phyloP scores from a whole-genome alignment of 208 protist genomes.

The Trypanosoma caninum region DNA sequence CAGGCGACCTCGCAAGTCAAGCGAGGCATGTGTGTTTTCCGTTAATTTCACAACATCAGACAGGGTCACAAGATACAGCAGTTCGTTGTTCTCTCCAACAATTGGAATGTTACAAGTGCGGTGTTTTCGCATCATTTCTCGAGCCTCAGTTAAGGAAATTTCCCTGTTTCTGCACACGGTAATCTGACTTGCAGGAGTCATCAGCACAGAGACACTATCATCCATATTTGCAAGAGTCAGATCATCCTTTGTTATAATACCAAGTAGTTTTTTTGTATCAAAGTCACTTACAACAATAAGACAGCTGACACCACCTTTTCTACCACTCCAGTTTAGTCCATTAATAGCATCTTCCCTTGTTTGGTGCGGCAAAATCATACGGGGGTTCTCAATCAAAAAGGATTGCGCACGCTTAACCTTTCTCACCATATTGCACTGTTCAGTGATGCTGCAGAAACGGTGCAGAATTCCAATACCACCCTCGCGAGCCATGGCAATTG shows the following conservation, averaged over 20 bases:
- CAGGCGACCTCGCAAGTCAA: slow-evolving; percentile 71
- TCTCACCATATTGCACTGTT: slow-evolving; percentile 85
- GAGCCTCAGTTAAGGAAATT: slow-evolving; percentile 69
- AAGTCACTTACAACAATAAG: slow-evolving; percentile 74
- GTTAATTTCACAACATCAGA: slow-evolving; percentile 83
- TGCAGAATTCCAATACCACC: slow-evolving; percentile 90
- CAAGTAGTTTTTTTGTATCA: slow-evolving; percentile 40
- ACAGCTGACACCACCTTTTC: slow-evolving; percentile 72
- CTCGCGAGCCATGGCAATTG: slow-evolving; percentile 83
- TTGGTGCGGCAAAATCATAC: slow-evolving; percentile 60
- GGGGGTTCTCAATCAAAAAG: slow-evolving; percentile 84
- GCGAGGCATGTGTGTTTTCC: slow-evolving; percentile 58
- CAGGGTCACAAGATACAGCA: slow-evolving; percentile 78
- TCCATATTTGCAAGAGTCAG: slow-evolving; percentile 55
- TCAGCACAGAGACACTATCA: slow-evolving; percentile 42
- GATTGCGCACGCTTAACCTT: slow-evolving; percentile 91
- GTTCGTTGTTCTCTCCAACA: slow-evolving; percentile 43
- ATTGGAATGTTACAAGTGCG: slow-evolving; percentile 73
- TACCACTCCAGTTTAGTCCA: slow-evolving; percentile 66
- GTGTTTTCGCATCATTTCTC: slow-evolving; percentile 50
- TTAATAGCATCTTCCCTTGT: slow-evolving; percentile 57
- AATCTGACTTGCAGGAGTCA: slow-evolving; percentile 64
- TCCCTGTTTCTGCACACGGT: slow-evolving; percentile 44
- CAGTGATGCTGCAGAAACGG: slow-evolving; percentile 84
- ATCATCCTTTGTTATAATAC: slow-evolving; percentile 65